Evolutionary conservation across 2,329 filamentous ascomycete species (phyloP), one percentile per base, ranked within the genome.

Genomic region (Penicillium glabrum): DNA sequence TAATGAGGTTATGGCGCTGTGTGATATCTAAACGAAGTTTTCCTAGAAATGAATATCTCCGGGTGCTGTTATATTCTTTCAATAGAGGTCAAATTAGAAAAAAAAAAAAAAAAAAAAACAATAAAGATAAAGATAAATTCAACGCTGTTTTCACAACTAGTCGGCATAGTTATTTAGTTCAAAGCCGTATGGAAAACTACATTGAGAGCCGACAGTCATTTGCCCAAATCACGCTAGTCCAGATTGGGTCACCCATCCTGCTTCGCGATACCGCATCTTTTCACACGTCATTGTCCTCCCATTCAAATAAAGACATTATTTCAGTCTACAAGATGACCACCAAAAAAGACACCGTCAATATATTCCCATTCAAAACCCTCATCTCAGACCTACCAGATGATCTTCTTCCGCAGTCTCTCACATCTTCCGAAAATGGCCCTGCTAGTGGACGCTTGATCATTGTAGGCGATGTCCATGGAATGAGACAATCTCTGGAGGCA

Each of bases 381-480:
- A 48, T 62, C 2, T 61, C 61, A 48, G 58, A 62, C 21, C 29
- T 64, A 46, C 54, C 66, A 1, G 23, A 24, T n/a, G 37, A 39
- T 27, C 14, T 45, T 27, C 56, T 61, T 31, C 44, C 27, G 7
- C 39, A 14, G 19, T 14, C 10, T 10, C 19, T 41, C 19, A 19
- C 23, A 43, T 49, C 46, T 27, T 29, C 49, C 5, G 24, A 54
- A 31, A 55, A 59, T 59, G 56, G 7, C 37, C 14, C 35, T 31
- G n/a, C 6, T 14, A 31, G 24, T 43, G 51, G 60, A 46, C 63
- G 63, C 43, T 50, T 65, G 45, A 43, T 64, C 26, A 60, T 65
- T 50, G 43, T 65, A 46, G 63, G 63, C 41, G 63, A 65, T 53
- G 55, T 65, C 10, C 63, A 65, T 53, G 63, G 63, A 4, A 64